Conservation (phyloP, 768 basidiomycete species). For the Serendipita sp. region DNA sequence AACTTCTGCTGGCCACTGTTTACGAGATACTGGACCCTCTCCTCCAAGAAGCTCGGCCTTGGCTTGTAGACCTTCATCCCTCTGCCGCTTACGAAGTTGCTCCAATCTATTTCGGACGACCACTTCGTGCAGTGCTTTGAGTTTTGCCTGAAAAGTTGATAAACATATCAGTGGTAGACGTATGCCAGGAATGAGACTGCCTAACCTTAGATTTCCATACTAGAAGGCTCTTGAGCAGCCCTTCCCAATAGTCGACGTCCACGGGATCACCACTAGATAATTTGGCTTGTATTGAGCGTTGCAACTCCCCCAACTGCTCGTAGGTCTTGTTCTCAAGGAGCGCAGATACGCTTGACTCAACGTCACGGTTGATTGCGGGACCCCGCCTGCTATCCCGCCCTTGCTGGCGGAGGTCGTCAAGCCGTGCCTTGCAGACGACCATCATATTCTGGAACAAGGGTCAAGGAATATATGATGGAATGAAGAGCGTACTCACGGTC, state of each 20-base stretch:
- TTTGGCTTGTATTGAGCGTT: constrained; percentile 77
- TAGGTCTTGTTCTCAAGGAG: constrained; percentile 76
- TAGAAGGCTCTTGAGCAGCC: constrained; percentile 72
- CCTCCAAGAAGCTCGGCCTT: constrained; percentile 81
- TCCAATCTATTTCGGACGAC: constrained; percentile 93
- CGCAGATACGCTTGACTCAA: constrained; percentile 69
- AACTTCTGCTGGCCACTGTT: constrained; percentile 28
- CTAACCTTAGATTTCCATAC: constrained; percentile 94
- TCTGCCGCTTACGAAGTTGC: constrained; percentile 86
- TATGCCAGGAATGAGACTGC: background rate
- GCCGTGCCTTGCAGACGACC: constrained; percentile 82
- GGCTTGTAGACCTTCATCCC: constrained; percentile 88
- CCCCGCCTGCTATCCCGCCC: constrained; percentile 38
- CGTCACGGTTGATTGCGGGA: constrained; percentile 50
- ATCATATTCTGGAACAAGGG: constrained; percentile 65
- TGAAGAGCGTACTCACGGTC: constrained; percentile 44
- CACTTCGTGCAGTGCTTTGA: constrained; percentile 86
- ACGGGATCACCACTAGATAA: constrained; percentile 84
- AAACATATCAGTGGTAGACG: background rate
- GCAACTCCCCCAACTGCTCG: constrained; percentile 67
- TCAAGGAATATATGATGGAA: constrained; percentile 7
- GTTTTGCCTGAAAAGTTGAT: constrained; percentile 47
- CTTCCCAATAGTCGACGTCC: constrained; percentile 97
- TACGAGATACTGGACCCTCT: constrained; percentile 45
- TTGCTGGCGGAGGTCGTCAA: constrained; percentile 56